Evolutionary conservation across 495 filamentous ascomycete species (phyloP).

Genomic region (Oidiodendron maius): DNA sequence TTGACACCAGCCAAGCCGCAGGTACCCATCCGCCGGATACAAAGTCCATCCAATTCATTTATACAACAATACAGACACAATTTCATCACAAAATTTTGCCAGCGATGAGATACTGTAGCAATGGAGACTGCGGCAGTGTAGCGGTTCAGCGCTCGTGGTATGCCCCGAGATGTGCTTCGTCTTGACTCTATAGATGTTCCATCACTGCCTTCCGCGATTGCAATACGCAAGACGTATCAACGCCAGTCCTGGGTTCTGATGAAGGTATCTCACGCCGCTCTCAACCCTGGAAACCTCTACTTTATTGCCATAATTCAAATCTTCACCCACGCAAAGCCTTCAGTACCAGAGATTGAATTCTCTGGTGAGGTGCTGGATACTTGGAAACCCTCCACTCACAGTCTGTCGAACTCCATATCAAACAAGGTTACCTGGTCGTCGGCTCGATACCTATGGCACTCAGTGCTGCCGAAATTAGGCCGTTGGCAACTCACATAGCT

Average conservation of each 20-base stretch:
- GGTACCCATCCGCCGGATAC: neutral
- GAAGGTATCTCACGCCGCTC: slow-evolving; percentile 29
- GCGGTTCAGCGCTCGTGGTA: neutral
- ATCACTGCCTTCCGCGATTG: neutral
- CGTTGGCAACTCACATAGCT: slow-evolving; percentile 26
- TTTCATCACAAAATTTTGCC: neutral
- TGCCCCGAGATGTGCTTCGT: neutral
- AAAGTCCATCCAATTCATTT: neutral
- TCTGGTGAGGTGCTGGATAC: slow-evolving; percentile 20
- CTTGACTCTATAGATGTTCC: neutral
- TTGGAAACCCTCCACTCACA: neutral
- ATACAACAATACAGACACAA: neutral
- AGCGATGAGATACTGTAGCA: neutral
- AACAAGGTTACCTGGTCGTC: neutral
- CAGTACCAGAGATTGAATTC: slow-evolving; percentile 38
- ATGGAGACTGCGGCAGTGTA: neutral
- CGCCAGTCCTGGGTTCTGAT: slow-evolving; percentile 24
- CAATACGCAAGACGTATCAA: neutral
- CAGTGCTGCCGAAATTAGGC: slow-evolving; percentile 21
- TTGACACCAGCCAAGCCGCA: neutral
- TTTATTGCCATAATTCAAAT: slow-evolving; percentile 28
- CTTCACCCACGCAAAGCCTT: slow-evolving; percentile 26
- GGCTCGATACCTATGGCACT: neutral
- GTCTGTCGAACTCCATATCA: neutral
- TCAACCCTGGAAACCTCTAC: slow-evolving; percentile 36